Base-by-base conservation (phyloP, 208 protist species). In the Histomonas meleagridis region DNA sequence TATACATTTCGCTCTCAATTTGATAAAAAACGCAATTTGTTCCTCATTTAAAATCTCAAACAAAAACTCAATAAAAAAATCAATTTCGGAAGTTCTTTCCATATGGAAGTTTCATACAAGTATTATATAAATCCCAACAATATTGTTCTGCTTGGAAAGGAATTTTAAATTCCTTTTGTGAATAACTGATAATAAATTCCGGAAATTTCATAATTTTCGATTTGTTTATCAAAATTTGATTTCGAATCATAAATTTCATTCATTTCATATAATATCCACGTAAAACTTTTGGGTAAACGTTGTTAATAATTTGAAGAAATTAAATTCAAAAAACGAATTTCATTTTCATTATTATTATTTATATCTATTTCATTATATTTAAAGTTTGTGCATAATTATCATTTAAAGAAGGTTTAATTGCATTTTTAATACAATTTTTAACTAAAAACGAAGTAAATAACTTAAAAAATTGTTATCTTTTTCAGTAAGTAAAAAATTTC, bases 51-150 rank as follows among this genome's bases (percentile, higher is more conserved):
- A 51, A 2, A 38, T 28, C 55, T 48, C 76, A 57, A 21, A 26
- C 40, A 86, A 49, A 38, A 46, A 43, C 3, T 43, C 76, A 9
- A 51, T 55, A 16, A 86, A 86, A 5, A 86, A 32, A 5, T 35
- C 23, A 38, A 86, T 49, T 86, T 86, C 76, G 51, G 26, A 46
- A 32, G 43, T 55, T 55, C 40, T 32, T n/a, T 55, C 46, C 32
- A 18, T 48, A 35, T 55, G n/a, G n/a, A n/a, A n/a, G 46, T 16
- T 53, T 7, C 2, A 18, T 32, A 32, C 46, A 46, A 32, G 76
- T 86, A 26, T 46, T 86, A 16, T 86, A 46, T 18, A 86, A 26
- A 86, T 86, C 76, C 76, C 76, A 86, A 38, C 76, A 86, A 38
- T 46, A 55, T 35, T 86, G 76, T 18, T 86, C 43, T 9, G 76